Evolutionary conservation across 768 basidiomycete species (phyloP), one percentile per base, ranked within the genome.

Genomic region (Myochromella boudieri): DNA sequence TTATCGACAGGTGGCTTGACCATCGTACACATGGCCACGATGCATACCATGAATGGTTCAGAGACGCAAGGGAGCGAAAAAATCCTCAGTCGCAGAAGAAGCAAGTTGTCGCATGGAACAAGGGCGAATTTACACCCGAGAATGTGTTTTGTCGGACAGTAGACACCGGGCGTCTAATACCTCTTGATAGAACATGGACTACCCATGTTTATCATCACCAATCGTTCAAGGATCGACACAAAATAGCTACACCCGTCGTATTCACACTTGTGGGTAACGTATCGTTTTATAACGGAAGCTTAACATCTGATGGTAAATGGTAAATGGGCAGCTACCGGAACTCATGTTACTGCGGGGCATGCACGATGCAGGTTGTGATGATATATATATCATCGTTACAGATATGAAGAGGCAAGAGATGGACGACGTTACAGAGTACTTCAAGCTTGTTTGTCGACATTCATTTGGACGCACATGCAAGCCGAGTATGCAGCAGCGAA

Each of bases 1-100:
- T 89, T 56, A 88, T 89, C 68, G 85, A 89, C 73, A 85, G 83
- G 63, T 89, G 87, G 87, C 82, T 89, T 36, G 85, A 88, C 60
- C 84, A 87, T 59, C 78, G 80, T 58, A 71, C 70, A 34, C 62
- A 61, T 42, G 70, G 69, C 9, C 81, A 85, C 52, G 84, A 87
- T 68, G 76, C 81, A 37, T 88, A 88, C 61, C 78, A 80, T 63
- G 84, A 87, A 44, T 89, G 87, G 87, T 89, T 89, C 56, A 74
- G 73, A 52, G 80, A 78, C 46, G 77, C 86, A 9, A 74, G 86
- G 42, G 84, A 86, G 57, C 75, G 84, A 44, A 82, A 77, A 56
- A 8, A 29, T 29, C 28, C 28, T 4, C 76, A 66, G 18, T 67
- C 71, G 22, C 70, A 74, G 25, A 68, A 72, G 37, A 76, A 76